Base-by-base conservation (phyloP, 495 filamentous ascomycete species). In the Xylaria cubensis region DNA sequence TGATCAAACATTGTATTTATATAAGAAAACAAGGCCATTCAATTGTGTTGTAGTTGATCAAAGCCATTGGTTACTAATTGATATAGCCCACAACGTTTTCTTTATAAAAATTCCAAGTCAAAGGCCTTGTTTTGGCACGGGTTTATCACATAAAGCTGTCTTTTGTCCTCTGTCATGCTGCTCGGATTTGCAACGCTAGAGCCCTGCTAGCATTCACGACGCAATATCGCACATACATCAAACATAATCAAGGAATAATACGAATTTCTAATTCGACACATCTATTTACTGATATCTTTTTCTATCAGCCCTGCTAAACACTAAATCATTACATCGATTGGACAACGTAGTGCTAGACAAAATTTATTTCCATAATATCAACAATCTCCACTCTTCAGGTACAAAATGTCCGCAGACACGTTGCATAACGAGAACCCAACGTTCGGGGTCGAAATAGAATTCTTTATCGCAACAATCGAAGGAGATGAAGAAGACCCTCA, bases 381-480 rank as follows among this genome's bases (percentile, higher is more conserved):
- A 29, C 4, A 29, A 24, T 12, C 21, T 56, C 51, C 3, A 32
- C 24, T 29, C 24, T 56, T 56, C 10, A 56, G 12, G 29, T 29
- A 13, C 41, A n/a, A 3, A 32, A 73, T 71, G 74, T 59, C 75
- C 55, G 21, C 51, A 61, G 26, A 17, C 26, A 53, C 15, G 0
- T 21, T 48, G 26, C 19, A 0, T 55, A 66, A 26, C 50, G 29
- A 42, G 0, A 70, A 50, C 2, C 65, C 72, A 9, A 80, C 77
- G 0, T 82, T 81, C 29, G 79, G 80, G 0, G 72, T 82, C 10
- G 79, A 82, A 29, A 32, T 80, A 0, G 80, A 82, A 61, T 82
- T 82, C 32, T 17, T 75, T 2, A 24, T 80, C 4, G 71, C 77
- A 0, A 74, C 36, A n/a, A 13, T 79, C 4, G 10, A 0, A 10